Evolutionary conservation across 352 stramenopile genomes (phyloP).

Genomic region (Globisporangium viniferum): DNA sequence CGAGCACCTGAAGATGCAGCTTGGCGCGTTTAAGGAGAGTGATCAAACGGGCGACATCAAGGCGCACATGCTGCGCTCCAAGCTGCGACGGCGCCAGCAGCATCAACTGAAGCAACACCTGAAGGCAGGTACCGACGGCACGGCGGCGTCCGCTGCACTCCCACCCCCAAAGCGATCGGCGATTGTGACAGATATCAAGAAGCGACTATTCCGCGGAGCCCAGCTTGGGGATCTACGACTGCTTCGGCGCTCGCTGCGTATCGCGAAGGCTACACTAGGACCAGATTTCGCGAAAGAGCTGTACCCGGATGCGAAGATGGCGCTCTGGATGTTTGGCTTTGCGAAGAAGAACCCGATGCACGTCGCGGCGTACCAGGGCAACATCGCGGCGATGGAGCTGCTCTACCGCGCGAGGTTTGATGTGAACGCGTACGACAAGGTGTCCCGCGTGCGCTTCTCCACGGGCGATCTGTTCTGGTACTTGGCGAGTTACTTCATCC

Average conservation of each 20-base stretch:
- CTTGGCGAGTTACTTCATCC: constrained; percentile 67
- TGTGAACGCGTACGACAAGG: constrained; percentile 79
- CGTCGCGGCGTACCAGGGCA: constrained; percentile 75
- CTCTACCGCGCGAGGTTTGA: constrained; percentile 52
- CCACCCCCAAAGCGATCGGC: constrained; percentile 26
- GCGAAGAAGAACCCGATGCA: constrained; percentile 86
- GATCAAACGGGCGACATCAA: constrained; percentile 81
- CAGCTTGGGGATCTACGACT: constrained; percentile 64
- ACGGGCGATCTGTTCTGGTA: constrained; percentile 85
- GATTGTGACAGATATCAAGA: constrained; percentile 53
- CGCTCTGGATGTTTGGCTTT: constrained; percentile 67
- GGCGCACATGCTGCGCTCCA: constrained; percentile 59
- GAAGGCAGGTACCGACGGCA: constrained; percentile 14
- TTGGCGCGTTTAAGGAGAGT: constrained; percentile 77
- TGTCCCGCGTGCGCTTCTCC: constrained; percentile 70
- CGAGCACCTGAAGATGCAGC: constrained; percentile 84
- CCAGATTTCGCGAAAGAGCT: constrained; percentile 52
- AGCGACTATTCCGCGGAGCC: constrained; percentile 70
- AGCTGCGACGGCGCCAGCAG: constrained; percentile 43
- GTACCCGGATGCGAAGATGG: constrained; percentile 65
- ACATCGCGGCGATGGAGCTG: constrained; percentile 69
- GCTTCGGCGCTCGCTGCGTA: constrained; percentile 50
- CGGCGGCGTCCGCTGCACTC: neutral
- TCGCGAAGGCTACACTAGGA: constrained; percentile 52
- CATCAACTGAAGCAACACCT: constrained; percentile 28